Percentiles rank a stretch among this genome's conserved stretches.
These are phyloP conservation scores for Phylloporus sp. DNA, from an alignment of 768 basidiomycete species.

Conservation along the genomic window DNA sequence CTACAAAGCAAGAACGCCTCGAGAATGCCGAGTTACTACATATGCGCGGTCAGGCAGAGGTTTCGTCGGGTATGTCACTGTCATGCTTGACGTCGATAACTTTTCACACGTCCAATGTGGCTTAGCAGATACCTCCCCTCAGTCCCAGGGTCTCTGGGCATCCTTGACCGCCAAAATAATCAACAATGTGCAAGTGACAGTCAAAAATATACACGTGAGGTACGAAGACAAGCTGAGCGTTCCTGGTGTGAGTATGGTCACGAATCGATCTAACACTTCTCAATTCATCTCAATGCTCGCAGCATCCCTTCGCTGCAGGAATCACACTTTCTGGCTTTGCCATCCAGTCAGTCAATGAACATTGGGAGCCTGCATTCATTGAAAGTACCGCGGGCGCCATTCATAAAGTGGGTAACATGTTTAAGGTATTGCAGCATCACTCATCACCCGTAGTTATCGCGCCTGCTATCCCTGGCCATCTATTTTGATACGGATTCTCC, in stretches of 20 bases:
- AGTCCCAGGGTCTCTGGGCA: constrained; percentile 79
- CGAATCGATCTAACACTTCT: not conserved
- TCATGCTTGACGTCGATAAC: not conserved
- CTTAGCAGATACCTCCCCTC: constrained; percentile 46
- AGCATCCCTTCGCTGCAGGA: constrained; percentile 95
- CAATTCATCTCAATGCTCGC: constrained; percentile 2
- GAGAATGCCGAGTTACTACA: constrained; percentile 83
- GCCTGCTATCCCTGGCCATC: constrained; percentile 77
- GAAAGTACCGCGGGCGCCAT: constrained; percentile 82
- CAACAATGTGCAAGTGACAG: constrained; percentile 93
- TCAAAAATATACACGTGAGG: constrained; percentile 92
- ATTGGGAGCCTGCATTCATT: constrained; percentile 90
- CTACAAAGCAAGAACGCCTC: constrained; percentile 83
- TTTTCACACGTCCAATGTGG: constrained; percentile 6
- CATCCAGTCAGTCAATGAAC: constrained; percentile 80
- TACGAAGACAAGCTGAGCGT: constrained; percentile 95
- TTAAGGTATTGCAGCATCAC: not conserved
- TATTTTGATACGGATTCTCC: constrained; percentile 94
- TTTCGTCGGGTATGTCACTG: constrained; percentile 39
- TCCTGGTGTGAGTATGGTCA: constrained; percentile 64
- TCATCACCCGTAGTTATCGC: constrained; percentile 57
- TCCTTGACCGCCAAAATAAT: constrained; percentile 85
- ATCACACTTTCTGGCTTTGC: constrained; percentile 84
- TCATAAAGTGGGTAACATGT: constrained; percentile 63
- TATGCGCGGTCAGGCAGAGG: constrained; percentile 53